Conservation (phyloP, 2,329 filamentous ascomycete species). For the Diaporthe aspalathi region DNA sequence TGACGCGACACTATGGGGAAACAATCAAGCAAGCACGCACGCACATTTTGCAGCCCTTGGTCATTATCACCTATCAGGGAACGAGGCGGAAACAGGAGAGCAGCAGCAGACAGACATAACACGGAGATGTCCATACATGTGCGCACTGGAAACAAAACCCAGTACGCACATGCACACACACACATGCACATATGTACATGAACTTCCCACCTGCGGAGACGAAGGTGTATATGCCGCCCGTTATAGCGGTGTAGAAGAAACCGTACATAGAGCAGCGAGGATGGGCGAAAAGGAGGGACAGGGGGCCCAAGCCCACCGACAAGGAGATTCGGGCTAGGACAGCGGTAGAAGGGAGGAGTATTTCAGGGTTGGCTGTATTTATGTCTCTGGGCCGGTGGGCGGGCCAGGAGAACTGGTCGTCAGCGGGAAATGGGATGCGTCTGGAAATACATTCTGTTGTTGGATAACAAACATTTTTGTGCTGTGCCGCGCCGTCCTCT, state of each 20-base stretch:
- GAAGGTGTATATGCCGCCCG: background rate
- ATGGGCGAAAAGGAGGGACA: background rate
- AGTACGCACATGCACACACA: background rate
- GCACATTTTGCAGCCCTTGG: constrained; percentile 1
- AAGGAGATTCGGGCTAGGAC: background rate
- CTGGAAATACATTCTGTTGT: constrained; percentile 29
- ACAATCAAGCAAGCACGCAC: background rate
- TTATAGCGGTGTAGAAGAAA: background rate
- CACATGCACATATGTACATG: background rate
- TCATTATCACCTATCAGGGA: constrained; percentile 6
- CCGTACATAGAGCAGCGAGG: constrained; percentile 12
- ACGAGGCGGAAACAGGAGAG: background rate
- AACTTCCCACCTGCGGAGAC: background rate
- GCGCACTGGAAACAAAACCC: background rate
- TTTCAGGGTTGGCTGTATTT: constrained; percentile 22
- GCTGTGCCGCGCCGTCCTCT: background rate
- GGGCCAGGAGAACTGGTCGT: background rate
- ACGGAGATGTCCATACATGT: background rate
- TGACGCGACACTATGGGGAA: constrained; percentile 1
- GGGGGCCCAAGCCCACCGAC: background rate
- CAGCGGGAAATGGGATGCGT: background rate
- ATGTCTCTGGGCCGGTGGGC: background rate
- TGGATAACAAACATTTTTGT: background rate
- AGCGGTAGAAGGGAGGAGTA: background rate
- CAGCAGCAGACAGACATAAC: background rate